A percentile compares a stretch with the other conserved stretches of the same genome.
Conservation (phyloP, 768 basidiomycete genomes). For the Tylopilus intermedius region DNA sequence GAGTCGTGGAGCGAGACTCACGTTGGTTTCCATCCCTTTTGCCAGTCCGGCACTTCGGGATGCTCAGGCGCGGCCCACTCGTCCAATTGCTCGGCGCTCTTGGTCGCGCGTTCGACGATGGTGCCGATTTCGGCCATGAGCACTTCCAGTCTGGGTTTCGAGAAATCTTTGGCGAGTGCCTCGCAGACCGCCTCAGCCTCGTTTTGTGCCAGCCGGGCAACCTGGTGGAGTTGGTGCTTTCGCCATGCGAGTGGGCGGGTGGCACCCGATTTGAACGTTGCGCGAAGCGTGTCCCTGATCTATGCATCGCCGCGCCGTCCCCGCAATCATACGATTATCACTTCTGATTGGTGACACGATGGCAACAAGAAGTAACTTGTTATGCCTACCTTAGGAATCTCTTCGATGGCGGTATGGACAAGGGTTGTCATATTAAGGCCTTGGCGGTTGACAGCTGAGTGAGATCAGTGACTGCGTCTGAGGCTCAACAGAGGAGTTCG, state of each 20-base stretch:
- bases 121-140: slow-evolving; percentile 42
- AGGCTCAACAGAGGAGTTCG: not conserved
- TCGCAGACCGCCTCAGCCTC: slow-evolving; percentile 50
- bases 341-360: not conserved
- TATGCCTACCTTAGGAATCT: slow-evolving; percentile 23
- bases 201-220: slow-evolving; percentile 60
- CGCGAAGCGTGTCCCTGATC: slow-evolving; percentile 36
- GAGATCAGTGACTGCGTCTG: not conserved
- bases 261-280: slow-evolving; percentile 47
- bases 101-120: slow-evolving; percentile 39
- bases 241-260: slow-evolving; percentile 56
- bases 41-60: slow-evolving; percentile 35
- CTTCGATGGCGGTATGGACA: slow-evolving; percentile 16
- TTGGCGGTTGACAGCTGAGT: too few relatives aligned
- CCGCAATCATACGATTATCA: not conserved
- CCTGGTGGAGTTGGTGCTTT: slow-evolving; percentile 57
- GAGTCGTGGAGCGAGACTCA: slow-evolving; percentile 4
- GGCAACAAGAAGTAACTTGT: too few relatives aligned
- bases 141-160: slow-evolving; percentile 37
- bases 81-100: slow-evolving; percentile 46
- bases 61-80: slow-evolving; percentile 52
- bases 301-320: slow-evolving; percentile 6
- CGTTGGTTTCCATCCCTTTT: slow-evolving; percentile 49
- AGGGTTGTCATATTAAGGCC: slow-evolving; percentile 10
- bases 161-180: slow-evolving; percentile 42